Conservation (phyloP, 495 filamentous ascomycete species). For the Hyaloscypha variabilis region DNA sequence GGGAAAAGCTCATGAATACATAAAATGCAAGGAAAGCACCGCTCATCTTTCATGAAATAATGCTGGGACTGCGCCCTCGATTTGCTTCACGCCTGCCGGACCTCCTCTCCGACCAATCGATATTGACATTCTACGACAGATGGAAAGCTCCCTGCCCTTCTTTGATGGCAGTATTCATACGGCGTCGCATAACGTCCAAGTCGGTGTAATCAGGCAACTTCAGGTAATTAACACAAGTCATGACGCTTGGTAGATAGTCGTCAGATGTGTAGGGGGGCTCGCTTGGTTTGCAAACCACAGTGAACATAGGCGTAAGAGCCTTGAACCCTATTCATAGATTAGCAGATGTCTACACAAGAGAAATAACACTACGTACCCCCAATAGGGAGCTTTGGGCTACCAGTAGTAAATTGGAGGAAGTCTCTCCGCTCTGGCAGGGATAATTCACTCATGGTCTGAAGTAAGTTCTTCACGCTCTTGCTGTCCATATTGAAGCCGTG, state of each 20-base stretch:
- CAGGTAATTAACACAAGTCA: slow-evolving; percentile 99
- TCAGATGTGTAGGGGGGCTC: slow-evolving; percentile 94
- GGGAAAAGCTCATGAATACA: slow-evolving; percentile 26
- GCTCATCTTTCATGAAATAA: slow-evolving; percentile 21
- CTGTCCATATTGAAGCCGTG: slow-evolving; percentile 99
- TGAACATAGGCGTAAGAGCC: slow-evolving; percentile 95
- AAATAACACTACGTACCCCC: slow-evolving; percentile 67
- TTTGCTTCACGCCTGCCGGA: slow-evolving; percentile 18
- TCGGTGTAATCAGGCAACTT: slow-evolving; percentile 95
- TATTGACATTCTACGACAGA: slow-evolving; percentile 63
- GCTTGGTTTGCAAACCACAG: slow-evolving; percentile 97
- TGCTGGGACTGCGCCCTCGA: slow-evolving; percentile 9
- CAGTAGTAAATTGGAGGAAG: slow-evolving; percentile 97
- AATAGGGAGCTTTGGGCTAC: slow-evolving; percentile 97
- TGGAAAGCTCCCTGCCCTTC: slow-evolving; percentile 99
- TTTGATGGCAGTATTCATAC: slow-evolving; percentile 82
- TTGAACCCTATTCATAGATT: slow-evolving; percentile 76
- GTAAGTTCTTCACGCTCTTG: slow-evolving; percentile 89
- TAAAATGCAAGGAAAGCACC: slow-evolving; percentile 28
- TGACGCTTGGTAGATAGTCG: slow-evolving; percentile 96
- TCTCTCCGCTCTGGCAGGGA: slow-evolving; percentile 76
- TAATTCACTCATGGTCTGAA: slow-evolving; percentile 95
- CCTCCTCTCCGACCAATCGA: background rate
- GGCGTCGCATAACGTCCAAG: slow-evolving; percentile 72
- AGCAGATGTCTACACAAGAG: slow-evolving; percentile 10